Conservation (phyloP, 192 early-diverging fungal genomes). For the Chytriomyces sp. region DNA sequence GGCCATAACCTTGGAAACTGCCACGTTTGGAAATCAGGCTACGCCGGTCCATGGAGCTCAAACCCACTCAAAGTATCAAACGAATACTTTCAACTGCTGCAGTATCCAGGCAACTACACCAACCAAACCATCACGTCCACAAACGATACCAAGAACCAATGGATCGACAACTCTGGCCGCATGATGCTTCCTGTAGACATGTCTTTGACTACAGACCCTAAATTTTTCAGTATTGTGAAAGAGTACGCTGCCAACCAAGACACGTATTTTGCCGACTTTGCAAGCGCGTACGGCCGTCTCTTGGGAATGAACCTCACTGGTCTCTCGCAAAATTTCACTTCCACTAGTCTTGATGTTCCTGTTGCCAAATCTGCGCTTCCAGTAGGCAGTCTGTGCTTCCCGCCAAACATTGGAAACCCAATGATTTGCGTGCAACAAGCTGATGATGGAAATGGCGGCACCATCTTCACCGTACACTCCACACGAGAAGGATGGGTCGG, state of each 20-base stretch:
- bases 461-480: conserved; percentile 10
- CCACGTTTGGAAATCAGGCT: conserved; percentile 68
- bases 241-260: conserved; percentile 22
- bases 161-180: background rate
- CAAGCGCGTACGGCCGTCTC: background rate
- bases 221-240: conserved; percentile 15
- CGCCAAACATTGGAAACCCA: background rate
- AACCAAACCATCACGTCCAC: background rate
- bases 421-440: background rate
- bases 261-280: conserved; percentile 25
- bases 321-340: too few relatives aligned
- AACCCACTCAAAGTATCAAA: conserved; percentile 46
- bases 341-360: too few relatives aligned
- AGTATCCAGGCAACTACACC: conserved; percentile 10
- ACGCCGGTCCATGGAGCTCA: conserved; percentile 54
- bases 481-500: conserved; percentile 22
- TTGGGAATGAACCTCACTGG: background rate
- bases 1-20: conserved; percentile 70
- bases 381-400: background rate
- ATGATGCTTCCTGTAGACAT: conserved; percentile 12
- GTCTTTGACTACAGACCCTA: conserved; percentile 28
- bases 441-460: background rate
- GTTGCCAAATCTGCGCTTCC: background rate
- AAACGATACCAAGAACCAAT: background rate
- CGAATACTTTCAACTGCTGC: conserved; percentile 44